Evolutionary conservation across 192 early-diverging fungal genomes (phyloP).

Genomic region (Gaertneriomyces sp.): DNA sequence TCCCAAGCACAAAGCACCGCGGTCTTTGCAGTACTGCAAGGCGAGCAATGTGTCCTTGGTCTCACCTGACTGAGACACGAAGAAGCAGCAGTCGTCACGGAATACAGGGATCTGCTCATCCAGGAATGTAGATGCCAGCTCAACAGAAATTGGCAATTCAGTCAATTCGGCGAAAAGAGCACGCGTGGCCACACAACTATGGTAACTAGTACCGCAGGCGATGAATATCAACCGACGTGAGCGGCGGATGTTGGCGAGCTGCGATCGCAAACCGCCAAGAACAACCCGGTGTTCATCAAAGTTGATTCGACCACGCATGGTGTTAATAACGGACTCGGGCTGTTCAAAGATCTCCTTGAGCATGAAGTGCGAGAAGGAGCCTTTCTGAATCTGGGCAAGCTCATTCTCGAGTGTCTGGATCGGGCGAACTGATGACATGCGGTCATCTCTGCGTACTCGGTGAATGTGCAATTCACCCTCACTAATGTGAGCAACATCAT

Average conservation of each 20-base stretch:
- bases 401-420: constrained; percentile 60
- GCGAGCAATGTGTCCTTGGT: constrained; percentile 61
- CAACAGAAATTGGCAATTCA: constrained; percentile 57
- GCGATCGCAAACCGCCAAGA: constrained; percentile 52
- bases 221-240: constrained; percentile 59
- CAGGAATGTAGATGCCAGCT: constrained; percentile 55
- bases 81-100: constrained; percentile 63
- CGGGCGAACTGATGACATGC: constrained; percentile 51
- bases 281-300: constrained; percentile 52
- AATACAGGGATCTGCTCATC: constrained; percentile 57
- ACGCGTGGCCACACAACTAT: constrained; percentile 54
- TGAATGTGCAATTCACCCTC: constrained; percentile 65
- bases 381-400: constrained; percentile 60
- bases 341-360: constrained; percentile 65
- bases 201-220: constrained; percentile 61
- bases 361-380: constrained; percentile 61
- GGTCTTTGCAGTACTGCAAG: constrained; percentile 60
- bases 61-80: constrained; percentile 64
- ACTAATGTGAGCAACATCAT: constrained; percentile 63
- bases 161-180: constrained; percentile 59
- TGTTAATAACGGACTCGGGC: constrained; percentile 63
- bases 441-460: constrained; percentile 54
- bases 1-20: constrained; percentile 61
- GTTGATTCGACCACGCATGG: constrained; percentile 64
- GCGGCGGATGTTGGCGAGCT: constrained; percentile 58